Base-by-base conservation (phyloP, 2,329 filamentous ascomycete genomes). In the Neopestalotiopsis sp. region DNA sequence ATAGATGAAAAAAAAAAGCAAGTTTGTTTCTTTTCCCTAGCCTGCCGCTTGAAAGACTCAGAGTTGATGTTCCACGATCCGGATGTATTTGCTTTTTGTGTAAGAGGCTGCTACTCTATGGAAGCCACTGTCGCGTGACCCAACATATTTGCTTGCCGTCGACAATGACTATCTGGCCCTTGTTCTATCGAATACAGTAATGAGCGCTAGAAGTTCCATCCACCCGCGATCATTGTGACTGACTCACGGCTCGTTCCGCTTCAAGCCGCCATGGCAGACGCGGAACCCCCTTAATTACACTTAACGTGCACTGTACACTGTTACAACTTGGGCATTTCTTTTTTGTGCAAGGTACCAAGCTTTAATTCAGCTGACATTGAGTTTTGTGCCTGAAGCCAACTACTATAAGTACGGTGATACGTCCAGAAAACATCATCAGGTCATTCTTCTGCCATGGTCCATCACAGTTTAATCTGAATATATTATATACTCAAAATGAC, bases 211-310 rank as follows among this genome's bases (percentile, higher is more conserved):
- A 53, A 53, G 9, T 53, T 14, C 45, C 17, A 53, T 28, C 4
- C 2, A 59, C 24, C 57, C 57, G 6, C 10, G 3, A 1, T 17
- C 10, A 59, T 30, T 30, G 1, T 59, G 57, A n/a, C 30, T 59
- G 57, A 24, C 30, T 59, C 10, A 20, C 57, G 57, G 57, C 57
- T 59, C 57, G 57, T 59, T 24, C 20, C 57, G 57, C 24, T n/a
- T 7, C 24, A 30, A 34, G 12, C 57, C 57, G 57, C 57, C 14
- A 34, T 59, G 30, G 57, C 57, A 32, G 57, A 59, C 28, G 57
- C 10, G 30, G 28, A 24, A 59, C 57, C 57, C 57, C 57, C 30
- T 30, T 30, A 28, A 59, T 59, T 59, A 59, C 24, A n/a, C 10
- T 59, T 59, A 14, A 59, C 3, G 24, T 59, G 9, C 57, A 59